Percentiles rank a stretch among this genome's conserved stretches.
Evolutionary conservation across 1,284 basidiomycete genomes (phyloP).

Genomic region (Puccinia hordei): DNA sequence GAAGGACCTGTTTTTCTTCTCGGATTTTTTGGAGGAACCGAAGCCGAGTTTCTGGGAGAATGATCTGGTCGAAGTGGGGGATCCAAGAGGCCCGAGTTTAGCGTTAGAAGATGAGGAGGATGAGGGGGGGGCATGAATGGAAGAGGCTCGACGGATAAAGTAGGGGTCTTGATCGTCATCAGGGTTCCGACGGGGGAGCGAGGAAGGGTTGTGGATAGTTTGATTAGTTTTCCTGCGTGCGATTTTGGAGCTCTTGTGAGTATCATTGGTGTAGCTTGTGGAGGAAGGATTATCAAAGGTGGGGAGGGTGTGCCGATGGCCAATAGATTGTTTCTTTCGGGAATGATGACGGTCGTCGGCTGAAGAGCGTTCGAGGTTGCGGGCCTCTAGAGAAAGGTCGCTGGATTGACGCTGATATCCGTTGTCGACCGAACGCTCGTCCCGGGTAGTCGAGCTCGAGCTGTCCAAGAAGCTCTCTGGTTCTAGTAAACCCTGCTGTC

Average conservation of each 20-base stretch:
- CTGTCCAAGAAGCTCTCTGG: background rate
- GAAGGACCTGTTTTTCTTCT: constrained; percentile 12
- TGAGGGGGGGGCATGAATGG: background rate
- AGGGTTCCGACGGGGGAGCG: background rate
- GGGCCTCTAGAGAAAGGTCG: background rate
- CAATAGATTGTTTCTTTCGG: background rate
- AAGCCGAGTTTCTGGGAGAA: constrained; percentile 15
- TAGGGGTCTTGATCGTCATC: background rate
- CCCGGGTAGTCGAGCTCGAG: background rate
- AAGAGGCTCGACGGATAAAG: background rate
- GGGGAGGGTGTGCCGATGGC: constrained; percentile 1
- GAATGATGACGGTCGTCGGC: background rate
- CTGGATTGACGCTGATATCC: background rate
- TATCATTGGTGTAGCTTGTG: background rate
- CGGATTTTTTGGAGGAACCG: background rate
- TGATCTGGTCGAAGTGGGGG: background rate
- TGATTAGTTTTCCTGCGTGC: constrained; percentile 1
- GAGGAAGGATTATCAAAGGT: background rate
- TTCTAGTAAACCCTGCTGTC: background rate
- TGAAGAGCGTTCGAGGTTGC: background rate
- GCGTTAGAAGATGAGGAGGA: background rate
- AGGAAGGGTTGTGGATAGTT: background rate
- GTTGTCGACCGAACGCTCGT: background rate
- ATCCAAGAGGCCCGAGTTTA: background rate
- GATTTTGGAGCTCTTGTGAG: background rate